Evolutionary conservation across 78 protist species (phyloP), one percentile per base, ranked within the genome.

Genomic region (Dictyostelium purpureum): DNA sequence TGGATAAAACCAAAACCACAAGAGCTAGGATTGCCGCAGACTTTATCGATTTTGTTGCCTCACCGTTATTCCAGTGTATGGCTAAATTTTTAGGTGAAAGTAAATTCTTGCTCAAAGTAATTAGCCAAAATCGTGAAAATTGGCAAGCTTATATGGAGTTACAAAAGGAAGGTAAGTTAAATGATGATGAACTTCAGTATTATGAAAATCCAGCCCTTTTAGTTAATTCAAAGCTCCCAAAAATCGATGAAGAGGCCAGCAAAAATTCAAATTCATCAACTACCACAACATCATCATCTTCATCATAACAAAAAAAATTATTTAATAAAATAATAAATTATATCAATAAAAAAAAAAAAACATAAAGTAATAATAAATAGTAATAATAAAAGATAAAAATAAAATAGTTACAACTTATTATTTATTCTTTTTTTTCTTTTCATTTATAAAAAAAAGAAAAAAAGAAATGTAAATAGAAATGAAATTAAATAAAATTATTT

Each of bases 11-110:
- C 0, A 66, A 85, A 57, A 85, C 92, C 0, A 85, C 67, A 2
- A 52, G 92, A 57, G 81, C 92, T 24, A 85, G 92, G 61, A 85
- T 85, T 12, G 92, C 92, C 6, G 92, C 92, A 3, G 92, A 85
- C 47, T 85, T 85, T 45, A 85, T 85, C 14, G 92, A 85, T 73
- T 85, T 49, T 19, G 92, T 85, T n/a, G 92, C 92, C 2, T 12
- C 54, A n/a, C 92, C 80, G n/a, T 33, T 85, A 14, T 85, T 54
- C 63, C 92, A 85, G 59, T 56, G 76, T 61, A 21, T 85, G 76
- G 74, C 83, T 18, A 52, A 67, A 45, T 85, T 85, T 40, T 57
- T 85, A 4, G 24, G 40, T 7, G 82, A 85, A 7, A 59, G 74
- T 21, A 59, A 85, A 74, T 28, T 26, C 35, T 52, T 85, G 21